Percentiles rank a stretch among this genome's conserved stretches.
phyloP scores from a whole-genome alignment of 306 rosid genomes.

The Rosa multiflora region DNA sequence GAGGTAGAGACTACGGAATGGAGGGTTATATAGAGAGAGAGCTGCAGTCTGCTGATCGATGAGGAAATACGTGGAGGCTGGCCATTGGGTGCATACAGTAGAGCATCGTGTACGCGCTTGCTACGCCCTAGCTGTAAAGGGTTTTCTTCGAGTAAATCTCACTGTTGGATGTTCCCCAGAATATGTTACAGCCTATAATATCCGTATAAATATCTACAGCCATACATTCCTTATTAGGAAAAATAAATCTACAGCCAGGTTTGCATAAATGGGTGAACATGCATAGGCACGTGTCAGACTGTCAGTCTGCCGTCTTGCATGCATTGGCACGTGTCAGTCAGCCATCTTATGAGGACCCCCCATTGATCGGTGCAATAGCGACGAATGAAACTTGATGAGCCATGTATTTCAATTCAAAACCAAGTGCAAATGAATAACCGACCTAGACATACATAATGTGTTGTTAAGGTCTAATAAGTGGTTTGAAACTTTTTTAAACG shows the following conservation, averaged over 20 bases:
- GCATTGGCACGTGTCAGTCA: not conserved
- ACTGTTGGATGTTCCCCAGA: not conserved
- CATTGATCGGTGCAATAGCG: not conserved
- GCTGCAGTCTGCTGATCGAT: not conserved
- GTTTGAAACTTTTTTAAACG: too few species aligned
- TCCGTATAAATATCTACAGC: not conserved
- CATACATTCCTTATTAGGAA: not conserved
- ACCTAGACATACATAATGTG: not conserved
- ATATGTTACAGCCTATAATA: not conserved
- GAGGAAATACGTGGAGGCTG: not conserved
- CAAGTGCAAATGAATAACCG: not conserved
- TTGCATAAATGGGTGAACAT: not conserved
- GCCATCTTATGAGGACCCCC: not conserved
- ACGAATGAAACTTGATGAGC: not conserved
- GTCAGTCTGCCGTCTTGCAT: not conserved
- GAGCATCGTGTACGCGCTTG: conserved; percentile 1
- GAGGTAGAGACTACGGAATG: not conserved
- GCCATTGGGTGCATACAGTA: not conserved
- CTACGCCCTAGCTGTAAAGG: not conserved
- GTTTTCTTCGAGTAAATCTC: not conserved
- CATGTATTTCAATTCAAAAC: not conserved
- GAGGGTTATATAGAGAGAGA: not conserved
- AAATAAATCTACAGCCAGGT: not conserved
- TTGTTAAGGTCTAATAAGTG: too few species aligned
- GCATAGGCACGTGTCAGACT: not conserved